Base-by-base conservation (phyloP, 495 filamentous ascomycete genomes). In the Alectoria sarmentosa region DNA sequence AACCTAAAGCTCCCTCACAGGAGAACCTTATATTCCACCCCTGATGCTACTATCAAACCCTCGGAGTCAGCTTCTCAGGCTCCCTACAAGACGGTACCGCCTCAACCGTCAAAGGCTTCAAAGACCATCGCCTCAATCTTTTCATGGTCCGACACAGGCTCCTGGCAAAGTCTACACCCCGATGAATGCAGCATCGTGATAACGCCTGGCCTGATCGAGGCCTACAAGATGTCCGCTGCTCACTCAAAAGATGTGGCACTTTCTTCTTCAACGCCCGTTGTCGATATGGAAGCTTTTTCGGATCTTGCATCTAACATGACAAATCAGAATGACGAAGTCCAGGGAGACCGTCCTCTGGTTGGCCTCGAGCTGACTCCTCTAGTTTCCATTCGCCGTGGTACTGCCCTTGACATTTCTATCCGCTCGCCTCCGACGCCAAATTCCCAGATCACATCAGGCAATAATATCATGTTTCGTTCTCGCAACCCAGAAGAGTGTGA, bases 401-500 rank as follows among this genome's bases (percentile, higher is more conserved):
- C 89, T 26, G 92, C 88, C 28, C 82, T 98, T 39, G 94, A 99
- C 72, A 91, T 99, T 59, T 92, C 93, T 58, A 91, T 99, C 69
- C 86, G 90, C 54, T 96, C 92, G 15, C 86, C 87, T 26, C 88
- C 86, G 19, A 90, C 86, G 21, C 71, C 84, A 9, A 85, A 86
- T 39, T 91, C 89, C 3, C 84, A 84, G 63, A 80, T 91, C 41
- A 83, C 82, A n/a, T 80, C 84, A 57, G 85, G 85, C 67, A 86
- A 83, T 65, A 91, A 90, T 70, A 86, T 91, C 66, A 90, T 93
- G 82, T 92, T 96, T 78, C 90, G 95, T n/a, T 90, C 90, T 10
- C 82, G 87, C 34, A 87, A 81, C 42, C 79, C 85, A 3, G 79
- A 84, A 61, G 94, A 97, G 63, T 95, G 91, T 69, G 86, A 90